These are phyloP conservation scores for Silene coronaria DNA, from an alignment of 179 eudicot species.

Conservation along the genomic window DNA sequence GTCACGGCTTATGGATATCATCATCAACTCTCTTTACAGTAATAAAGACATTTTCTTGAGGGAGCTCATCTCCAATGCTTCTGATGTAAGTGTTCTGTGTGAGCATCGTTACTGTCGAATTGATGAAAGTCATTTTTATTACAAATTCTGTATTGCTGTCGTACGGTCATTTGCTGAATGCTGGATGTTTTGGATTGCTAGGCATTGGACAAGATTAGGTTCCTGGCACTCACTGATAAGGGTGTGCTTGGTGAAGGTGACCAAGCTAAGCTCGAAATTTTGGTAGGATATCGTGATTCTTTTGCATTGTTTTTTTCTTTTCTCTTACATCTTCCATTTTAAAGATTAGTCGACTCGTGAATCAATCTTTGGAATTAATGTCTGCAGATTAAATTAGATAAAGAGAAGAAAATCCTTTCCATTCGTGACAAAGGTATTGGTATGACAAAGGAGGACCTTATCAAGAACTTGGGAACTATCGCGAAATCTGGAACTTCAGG, in stretches of 20 bases:
- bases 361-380: not conserved
- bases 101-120: not conserved
- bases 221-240: slow-evolving; percentile 85
- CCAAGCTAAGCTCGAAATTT: slow-evolving; percentile 71
- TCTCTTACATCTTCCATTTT: not conserved
- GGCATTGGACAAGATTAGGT: slow-evolving; percentile 96
- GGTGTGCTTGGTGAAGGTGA: slow-evolving; percentile 92
- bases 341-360: not conserved
- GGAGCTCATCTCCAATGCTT: slow-evolving; percentile 95
- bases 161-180: slow-evolving; percentile 1
- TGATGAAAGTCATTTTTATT: not conserved
- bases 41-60: slow-evolving; percentile 95
- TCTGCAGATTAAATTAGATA: slow-evolving; percentile 83
- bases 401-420: slow-evolving; percentile 80
- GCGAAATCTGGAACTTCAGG: slow-evolving; percentile 99
- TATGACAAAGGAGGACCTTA: slow-evolving; percentile 90
- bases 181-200: slow-evolving; percentile 25
- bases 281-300: slow-evolving; percentile 38
- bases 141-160: not conserved
- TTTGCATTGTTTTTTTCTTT: not conserved
- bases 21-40: slow-evolving; percentile 93
- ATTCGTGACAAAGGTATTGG: slow-evolving; percentile 96
- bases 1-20: slow-evolving; percentile 96
- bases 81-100: slow-evolving; percentile 58
- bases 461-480: slow-evolving; percentile 91